Percentiles rank a stretch among this genome's conserved stretches.
Conservation (phyloP, 306 rosid species). For the Rosa chinensis region DNA sequence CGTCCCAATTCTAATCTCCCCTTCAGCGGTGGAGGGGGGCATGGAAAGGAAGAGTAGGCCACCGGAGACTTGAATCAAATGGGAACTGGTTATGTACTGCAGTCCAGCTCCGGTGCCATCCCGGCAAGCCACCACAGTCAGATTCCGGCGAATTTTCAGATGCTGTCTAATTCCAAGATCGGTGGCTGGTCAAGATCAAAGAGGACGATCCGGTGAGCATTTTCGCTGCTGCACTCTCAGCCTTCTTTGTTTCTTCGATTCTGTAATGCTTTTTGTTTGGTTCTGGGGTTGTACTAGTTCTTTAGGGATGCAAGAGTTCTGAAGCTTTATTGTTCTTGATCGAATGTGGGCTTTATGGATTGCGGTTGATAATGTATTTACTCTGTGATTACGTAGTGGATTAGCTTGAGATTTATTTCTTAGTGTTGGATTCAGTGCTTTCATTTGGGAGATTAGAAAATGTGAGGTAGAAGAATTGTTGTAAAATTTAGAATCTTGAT, state of each 20-base stretch:
- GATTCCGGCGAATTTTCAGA: constrained; percentile 57
- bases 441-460: no score
- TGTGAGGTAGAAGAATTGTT: no score
- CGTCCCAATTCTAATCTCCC: no score
- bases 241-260: constrained; percentile 21
- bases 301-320: no score
- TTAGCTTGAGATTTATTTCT: no score
- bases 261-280: constrained; percentile 40
- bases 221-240: constrained; percentile 12
- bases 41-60: constrained; percentile 61
- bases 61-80: constrained; percentile 45
- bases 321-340: no score
- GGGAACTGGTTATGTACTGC: constrained; percentile 59
- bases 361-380: no score
- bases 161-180: not conserved
- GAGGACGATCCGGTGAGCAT: constrained; percentile 11
- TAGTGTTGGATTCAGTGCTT: no score
- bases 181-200: constrained; percentile 51
- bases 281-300: constrained; percentile 29
- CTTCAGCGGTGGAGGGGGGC: constrained; percentile 48
- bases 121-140: constrained; percentile 65
- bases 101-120: constrained; percentile 52
- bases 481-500: constrained; percentile 32
- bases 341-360: no score
- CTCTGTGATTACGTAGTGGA: no score